Percentiles rank a stretch among this genome's conserved stretches.
Conservation (phyloP, 306 rosid species). For the Acacia acuminata region DNA sequence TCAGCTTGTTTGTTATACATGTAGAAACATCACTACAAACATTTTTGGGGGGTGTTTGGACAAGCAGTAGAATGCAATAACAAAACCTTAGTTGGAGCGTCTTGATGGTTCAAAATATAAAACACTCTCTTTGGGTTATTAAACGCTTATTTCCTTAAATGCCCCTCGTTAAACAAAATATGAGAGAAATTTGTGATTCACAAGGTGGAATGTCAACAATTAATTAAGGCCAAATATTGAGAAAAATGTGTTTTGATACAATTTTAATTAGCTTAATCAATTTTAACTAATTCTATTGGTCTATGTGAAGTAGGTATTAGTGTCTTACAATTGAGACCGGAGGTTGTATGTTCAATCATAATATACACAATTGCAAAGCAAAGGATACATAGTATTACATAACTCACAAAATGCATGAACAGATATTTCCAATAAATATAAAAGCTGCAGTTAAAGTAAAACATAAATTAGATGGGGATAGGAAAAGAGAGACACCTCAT, state of each 20-base stretch:
- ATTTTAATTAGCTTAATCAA: not conserved
- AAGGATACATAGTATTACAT: not conserved
- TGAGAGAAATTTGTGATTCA: not conserved
- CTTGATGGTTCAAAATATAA: not conserved
- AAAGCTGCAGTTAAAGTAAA: no score
- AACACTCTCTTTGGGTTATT: not conserved
- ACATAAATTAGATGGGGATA: not conserved
- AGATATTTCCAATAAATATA: not conserved
- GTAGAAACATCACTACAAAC: not conserved
- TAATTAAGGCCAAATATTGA: not conserved
- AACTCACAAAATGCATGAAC: not conserved
- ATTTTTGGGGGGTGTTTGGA: no score
- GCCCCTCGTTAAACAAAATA: not conserved
- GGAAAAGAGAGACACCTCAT: slow-evolving; percentile 45
- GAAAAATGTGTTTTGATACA: not conserved
- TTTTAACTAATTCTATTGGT: no score
- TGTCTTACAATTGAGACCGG: not conserved
- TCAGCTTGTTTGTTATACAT: not conserved
- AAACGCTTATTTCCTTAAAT: not conserved
- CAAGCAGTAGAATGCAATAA: not conserved
- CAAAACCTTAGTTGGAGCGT: not conserved
- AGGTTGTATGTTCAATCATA: not conserved
- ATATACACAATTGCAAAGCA: not conserved
- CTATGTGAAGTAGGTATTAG: not conserved
- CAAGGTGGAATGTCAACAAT: not conserved